Base-by-base conservation (phyloP, 2,329 filamentous ascomycete genomes). In the Colletotrichum liriopes region DNA sequence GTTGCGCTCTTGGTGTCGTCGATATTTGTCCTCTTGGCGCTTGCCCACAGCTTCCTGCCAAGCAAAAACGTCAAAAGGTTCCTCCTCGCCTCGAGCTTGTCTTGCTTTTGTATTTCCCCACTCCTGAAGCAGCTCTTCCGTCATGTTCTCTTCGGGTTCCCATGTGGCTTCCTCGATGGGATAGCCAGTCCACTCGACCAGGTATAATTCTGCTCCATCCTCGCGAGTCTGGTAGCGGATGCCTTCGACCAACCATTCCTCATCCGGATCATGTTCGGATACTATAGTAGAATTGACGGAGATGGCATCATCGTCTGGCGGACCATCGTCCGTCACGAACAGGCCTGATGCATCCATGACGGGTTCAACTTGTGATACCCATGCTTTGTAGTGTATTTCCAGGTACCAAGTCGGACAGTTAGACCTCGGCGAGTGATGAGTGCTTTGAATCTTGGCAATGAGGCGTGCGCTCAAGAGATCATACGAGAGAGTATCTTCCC, bases 181-280 rank as follows among this genome's bases (percentile, higher is more conserved):
- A 58, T 77, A 84, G 2, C 78, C 79, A 26, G 79, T 77, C 84
- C 84, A 85, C 65, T 80, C 74, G 14, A 84, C 77, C 4, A 85
- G 78, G 69, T 80, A 85, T 55, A 73, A 74, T 2, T 67, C 66
- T 29, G 72, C 59, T 3, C 77, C 79, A 3, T 77, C 71, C 3
- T 81, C 69, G 5, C 75, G 65, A 14, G 12, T 41, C 49, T 71
- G 54, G 9, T 41, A 51, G 20, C 54, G 75, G 51, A 92, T 85
- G 14, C 80, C 79, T 51, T 88, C 85, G 7, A 91, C 85, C 7
- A 81, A 77, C 78, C 86, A 91, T 72, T 87, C 85, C 6, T 84
- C 79, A 20, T 85, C 81, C 12, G 82, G 78, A 4, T 85, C 83
- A 47, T 75, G 64, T 8, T 77, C 75, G 26, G 80, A 78, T 18